phyloP scores from a whole-genome alignment of 768 basidiomycete genomes.

The Tricholoma matsutake region DNA sequence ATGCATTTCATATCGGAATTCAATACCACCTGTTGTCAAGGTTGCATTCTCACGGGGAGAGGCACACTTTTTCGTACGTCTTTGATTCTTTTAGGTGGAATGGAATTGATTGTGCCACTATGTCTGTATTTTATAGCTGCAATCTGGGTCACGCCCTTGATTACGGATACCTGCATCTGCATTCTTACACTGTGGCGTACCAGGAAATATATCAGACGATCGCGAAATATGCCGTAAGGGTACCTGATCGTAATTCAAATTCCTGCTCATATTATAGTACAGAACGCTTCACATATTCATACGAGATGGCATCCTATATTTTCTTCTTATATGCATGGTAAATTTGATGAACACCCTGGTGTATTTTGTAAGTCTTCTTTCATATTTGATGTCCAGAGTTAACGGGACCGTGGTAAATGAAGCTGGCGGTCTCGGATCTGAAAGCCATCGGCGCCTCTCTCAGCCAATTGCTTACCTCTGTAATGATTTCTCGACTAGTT shows the following conservation, averaged over 20 bases:
- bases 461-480: constrained; percentile 26
- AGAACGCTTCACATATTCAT: constrained; percentile 23
- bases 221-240: constrained; percentile 13
- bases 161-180: constrained; percentile 15
- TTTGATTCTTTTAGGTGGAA: background rate
- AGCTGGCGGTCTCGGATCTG: constrained; percentile 22
- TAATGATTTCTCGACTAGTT: constrained; percentile 29
- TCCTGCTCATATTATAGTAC: background rate
- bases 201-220: constrained; percentile 7
- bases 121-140: constrained; percentile 13
- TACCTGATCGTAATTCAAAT: background rate
- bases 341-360: constrained; percentile 26
- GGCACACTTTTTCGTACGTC: constrained; percentile 23
- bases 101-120: background rate
- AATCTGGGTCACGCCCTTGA: constrained; percentile 24
- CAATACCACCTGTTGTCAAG: constrained; percentile 6
- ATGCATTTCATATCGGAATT: background rate
- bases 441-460: constrained; percentile 31
- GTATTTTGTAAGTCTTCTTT: constrained; percentile 20
- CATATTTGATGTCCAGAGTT: background rate
- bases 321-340: constrained; percentile 23
- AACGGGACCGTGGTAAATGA: background rate
- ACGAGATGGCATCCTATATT: constrained; percentile 28
- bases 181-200: constrained; percentile 12
- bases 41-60: constrained; percentile 24